Conservation (phyloP, 805 yeast species). For the Candida incommunis region DNA sequence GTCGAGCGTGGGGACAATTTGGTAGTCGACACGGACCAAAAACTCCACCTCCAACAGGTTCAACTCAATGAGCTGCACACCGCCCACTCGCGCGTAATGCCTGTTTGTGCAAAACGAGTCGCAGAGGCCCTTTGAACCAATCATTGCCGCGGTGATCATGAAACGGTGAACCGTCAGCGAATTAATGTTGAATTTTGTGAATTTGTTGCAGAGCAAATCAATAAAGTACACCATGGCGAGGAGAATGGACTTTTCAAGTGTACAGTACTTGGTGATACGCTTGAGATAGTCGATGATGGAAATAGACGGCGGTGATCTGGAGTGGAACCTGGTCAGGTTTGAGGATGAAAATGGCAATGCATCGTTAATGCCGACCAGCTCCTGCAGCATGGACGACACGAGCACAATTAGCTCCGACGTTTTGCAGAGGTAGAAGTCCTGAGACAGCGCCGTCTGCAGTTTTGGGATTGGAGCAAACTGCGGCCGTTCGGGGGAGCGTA, state of each 20-base stretch:
- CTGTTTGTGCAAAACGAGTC: constrained; percentile 88
- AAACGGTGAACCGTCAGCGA: constrained; percentile 91
- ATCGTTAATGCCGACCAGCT: constrained; percentile 67
- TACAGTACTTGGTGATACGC: constrained; percentile 70
- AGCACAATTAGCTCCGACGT: constrained; percentile 16
- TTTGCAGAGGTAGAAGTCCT: not conserved
- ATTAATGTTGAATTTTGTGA: constrained; percentile 68
- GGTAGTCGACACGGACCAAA: constrained; percentile 63
- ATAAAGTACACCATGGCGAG: constrained; percentile 79
- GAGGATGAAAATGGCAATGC: constrained; percentile 23
- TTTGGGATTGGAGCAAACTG: not conserved
- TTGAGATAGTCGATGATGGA: constrained; percentile 64
- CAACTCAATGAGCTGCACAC: constrained; percentile 46
- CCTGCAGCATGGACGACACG: constrained; percentile 67
- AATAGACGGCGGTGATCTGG: constrained; percentile 82
- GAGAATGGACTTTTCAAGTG: constrained; percentile 70
- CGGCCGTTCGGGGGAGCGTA: not conserved
- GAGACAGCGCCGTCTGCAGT: not conserved
- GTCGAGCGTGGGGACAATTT: constrained; percentile 40
- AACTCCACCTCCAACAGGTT: constrained; percentile 85
- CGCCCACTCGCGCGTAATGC: constrained; percentile 94
- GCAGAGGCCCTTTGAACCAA: constrained; percentile 77
- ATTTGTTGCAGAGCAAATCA: constrained; percentile 67
- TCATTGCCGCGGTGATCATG: constrained; percentile 75
- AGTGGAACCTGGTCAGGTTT: constrained; percentile 74